Conservation (phyloP, 2,329 filamentous ascomycete species). For the Ophiostoma sp. region DNA sequence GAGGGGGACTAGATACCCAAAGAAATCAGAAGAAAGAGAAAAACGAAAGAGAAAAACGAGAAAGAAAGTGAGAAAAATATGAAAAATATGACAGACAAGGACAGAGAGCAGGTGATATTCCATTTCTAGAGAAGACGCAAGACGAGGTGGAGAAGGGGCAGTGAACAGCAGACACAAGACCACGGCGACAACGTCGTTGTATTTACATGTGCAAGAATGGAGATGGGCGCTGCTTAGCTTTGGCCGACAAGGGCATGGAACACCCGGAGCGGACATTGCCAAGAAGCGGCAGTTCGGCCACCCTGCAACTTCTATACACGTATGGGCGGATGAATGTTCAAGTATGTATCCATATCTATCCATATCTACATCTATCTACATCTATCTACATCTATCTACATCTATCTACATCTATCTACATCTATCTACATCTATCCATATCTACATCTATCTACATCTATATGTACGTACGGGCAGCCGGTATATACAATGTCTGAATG, state of each 20-base stretch:
- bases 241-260: not conserved
- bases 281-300: not conserved
- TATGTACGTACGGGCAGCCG: no score
- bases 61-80: no score
- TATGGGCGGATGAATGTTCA: not conserved
- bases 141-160: not conserved
- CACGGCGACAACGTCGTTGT: not conserved
- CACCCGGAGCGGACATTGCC: conserved; percentile 1
- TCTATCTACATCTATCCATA: no score
- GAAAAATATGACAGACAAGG: not conserved
- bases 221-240: not conserved
- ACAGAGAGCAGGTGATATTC: not conserved
- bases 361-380: no score
- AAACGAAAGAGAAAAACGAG: no score
- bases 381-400: no score
- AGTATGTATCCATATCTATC: not conserved
- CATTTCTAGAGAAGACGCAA: not conserved
- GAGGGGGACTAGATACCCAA: no score
- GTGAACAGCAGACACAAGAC: not conserved
- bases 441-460: no score
- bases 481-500: no score
- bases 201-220: conserved; percentile 4
- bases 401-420: no score
- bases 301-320: not conserved
- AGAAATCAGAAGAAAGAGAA: no score